Evolutionary conservation across 2,329 filamentous ascomycete genomes (phyloP).

Genomic region (Periconia digitata): DNA sequence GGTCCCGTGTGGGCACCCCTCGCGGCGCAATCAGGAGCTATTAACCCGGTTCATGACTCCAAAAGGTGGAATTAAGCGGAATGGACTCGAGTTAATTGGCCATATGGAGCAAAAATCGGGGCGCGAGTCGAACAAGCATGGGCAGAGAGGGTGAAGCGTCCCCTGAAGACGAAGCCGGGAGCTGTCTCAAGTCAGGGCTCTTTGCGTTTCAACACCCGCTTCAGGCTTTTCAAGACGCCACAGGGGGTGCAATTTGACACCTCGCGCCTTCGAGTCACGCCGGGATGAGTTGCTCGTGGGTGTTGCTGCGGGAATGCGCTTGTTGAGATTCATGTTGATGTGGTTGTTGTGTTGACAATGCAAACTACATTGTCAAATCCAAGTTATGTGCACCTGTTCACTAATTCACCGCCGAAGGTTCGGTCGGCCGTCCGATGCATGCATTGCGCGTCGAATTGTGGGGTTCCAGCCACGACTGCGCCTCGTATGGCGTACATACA

Average conservation of each 20-base stretch:
- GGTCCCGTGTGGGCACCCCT: constrained; percentile 19
- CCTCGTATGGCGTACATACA: no score
- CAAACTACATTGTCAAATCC: background rate
- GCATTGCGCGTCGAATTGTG: no score
- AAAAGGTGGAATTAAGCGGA: constrained; percentile 17
- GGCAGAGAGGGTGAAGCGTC: constrained; percentile 20
- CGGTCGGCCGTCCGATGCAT: no score
- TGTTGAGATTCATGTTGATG: background rate
- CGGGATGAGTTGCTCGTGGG: background rate
- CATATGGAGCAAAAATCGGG: constrained; percentile 15
- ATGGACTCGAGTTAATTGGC: constrained; percentile 19
- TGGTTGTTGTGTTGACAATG: constrained; percentile 10
- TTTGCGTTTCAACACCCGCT: constrained; percentile 38
- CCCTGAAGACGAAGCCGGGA: constrained; percentile 34
- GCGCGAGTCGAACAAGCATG: constrained; percentile 12
- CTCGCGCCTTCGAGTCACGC: background rate
- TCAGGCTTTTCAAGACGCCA: constrained; percentile 29
- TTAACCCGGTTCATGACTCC: constrained; percentile 24
- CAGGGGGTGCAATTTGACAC: constrained; percentile 29
- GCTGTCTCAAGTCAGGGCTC: constrained; percentile 36
- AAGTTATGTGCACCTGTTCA: no score
- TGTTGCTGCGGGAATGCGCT: constrained; percentile 5
- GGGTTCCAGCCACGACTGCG: no score
- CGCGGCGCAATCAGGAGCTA: constrained; percentile 23
- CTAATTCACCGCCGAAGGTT: no score